These are phyloP conservation scores for Gossypium rotundifolium DNA, from an alignment of 345 rosid genomes.

Conservation along the genomic window DNA sequence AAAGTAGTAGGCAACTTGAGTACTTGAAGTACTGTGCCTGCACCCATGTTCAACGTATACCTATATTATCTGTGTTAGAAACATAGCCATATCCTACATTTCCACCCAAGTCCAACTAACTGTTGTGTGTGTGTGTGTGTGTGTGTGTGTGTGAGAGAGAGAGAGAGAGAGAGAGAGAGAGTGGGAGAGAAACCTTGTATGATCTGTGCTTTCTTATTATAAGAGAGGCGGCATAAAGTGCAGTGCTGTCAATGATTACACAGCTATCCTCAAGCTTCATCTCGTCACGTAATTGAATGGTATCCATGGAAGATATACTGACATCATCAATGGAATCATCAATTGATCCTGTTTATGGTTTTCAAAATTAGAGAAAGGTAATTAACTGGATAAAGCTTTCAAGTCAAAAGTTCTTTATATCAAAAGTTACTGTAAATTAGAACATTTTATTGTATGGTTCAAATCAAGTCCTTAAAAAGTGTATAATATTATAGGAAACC, in stretches of 20 bases:
- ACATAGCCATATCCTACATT: too few species aligned
- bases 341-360: constrained; percentile 26
- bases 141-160: too few species aligned
- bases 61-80: too few species aligned
- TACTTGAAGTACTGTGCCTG: too few species aligned
- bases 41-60: too few species aligned
- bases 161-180: constrained; percentile 3
- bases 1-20: too few species aligned
- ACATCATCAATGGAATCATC: constrained; percentile 9
- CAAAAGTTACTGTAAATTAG: neutral
- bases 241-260: constrained; percentile 29
- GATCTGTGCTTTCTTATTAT: constrained; percentile 47
- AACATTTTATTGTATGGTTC: neutral
- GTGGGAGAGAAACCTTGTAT: constrained; percentile 40
- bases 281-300: constrained; percentile 34
- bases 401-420: neutral
- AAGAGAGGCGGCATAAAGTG: constrained; percentile 42
- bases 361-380: neutral
- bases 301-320: constrained; percentile 33
- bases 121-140: too few species aligned
- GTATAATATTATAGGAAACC: neutral
- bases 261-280: constrained; percentile 39
- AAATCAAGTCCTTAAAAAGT: neutral
- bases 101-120: too few species aligned
- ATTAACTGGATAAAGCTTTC: neutral